Evolutionary conservation across 1,284 basidiomycete genomes (phyloP), one percentile per base, ranked within the genome.

Genomic region (Malassezia nana): DNA sequence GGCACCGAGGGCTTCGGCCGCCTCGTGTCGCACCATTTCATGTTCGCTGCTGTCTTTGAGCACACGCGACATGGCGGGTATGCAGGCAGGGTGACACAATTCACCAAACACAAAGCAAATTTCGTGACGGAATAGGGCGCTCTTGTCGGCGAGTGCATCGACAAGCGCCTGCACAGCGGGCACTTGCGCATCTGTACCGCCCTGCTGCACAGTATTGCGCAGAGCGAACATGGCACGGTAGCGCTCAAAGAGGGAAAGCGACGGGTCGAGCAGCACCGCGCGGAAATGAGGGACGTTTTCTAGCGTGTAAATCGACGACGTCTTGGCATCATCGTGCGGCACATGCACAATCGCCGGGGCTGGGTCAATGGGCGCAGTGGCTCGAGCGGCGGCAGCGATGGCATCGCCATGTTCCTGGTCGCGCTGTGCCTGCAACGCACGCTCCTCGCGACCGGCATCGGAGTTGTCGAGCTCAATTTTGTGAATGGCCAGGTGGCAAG

Each of bases 221-320:
- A 99, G 80, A 0, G 88, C 86, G 73, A 99, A 98, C 94, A 99
- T 98, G 38, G 94, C 92, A 13, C 94, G 83, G 74, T 99, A 99
- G 31, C 94, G 83, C 64, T 90, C 84, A 68, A 98, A 99, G 0
- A 99, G 81, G 0, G 87, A 81, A 1, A 85, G 77, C 4, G 76
- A 76, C 2, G 78, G 80, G 72, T 94, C 80, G 25, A 92, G 79
- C 0, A 96, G 79, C 9, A 80, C 80, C 2, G 75, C 64, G 39
- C 81, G 81, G 15, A 95, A 82, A n/a, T 78, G 74, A 9, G 75
- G 62, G 9, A 59, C 62, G 31, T 63, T 50, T 44, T 80, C 80
- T 6, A 77, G 76, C 25, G 73, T 61, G 47, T 66, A 65, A 12
- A 53, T 46, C n/a, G 43, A 38, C 46, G 44, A 41, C 6, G 58